A percentile compares a stretch with the other conserved stretches of the same genome.
phyloP scores from a whole-genome alignment of 352 stramenopile species.

The Globisporangium solare region DNA sequence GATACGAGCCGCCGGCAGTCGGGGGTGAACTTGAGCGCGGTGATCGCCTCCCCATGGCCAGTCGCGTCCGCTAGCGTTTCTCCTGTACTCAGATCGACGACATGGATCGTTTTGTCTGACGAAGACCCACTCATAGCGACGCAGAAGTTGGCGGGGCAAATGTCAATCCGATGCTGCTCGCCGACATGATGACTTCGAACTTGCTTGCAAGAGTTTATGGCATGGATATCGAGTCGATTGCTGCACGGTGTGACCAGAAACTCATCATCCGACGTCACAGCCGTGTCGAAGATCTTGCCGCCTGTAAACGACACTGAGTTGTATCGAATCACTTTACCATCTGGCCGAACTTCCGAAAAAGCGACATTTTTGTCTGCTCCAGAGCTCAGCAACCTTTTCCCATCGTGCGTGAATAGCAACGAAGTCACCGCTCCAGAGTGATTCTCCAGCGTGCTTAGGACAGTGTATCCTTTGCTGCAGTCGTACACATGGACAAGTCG shows the following conservation, averaged over 20 bases:
- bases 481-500: slow-evolving; percentile 82
- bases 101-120: slow-evolving; percentile 82
- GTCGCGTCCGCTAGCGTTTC: slow-evolving; percentile 71
- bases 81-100: slow-evolving; percentile 79
- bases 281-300: slow-evolving; percentile 79
- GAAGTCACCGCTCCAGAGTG: slow-evolving; percentile 67
- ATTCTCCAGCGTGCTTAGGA: slow-evolving; percentile 61
- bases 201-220: slow-evolving; percentile 52
- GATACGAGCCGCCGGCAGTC: slow-evolving; percentile 86
- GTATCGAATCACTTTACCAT: slow-evolving; percentile 34
- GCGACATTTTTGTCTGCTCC: slow-evolving; percentile 73
- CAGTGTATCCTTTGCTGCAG: slow-evolving; percentile 25
- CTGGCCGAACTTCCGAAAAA: slow-evolving; percentile 36
- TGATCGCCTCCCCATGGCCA: slow-evolving; percentile 84
- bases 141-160: slow-evolving; percentile 63
- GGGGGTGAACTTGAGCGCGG: slow-evolving; percentile 73
- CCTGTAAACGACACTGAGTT: slow-evolving; percentile 45
- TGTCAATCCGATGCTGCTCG: slow-evolving; percentile 64
- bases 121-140: slow-evolving; percentile 78
- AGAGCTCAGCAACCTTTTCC: slow-evolving; percentile 57
- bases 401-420: slow-evolving; percentile 69
- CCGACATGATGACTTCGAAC: slow-evolving; percentile 56
- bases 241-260: slow-evolving; percentile 66
- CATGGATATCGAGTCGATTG: slow-evolving; percentile 79
- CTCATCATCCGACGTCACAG: slow-evolving; percentile 67